Conservation (phyloP, 2,329 filamentous ascomycete species). For the Thelonectria discophora region DNA sequence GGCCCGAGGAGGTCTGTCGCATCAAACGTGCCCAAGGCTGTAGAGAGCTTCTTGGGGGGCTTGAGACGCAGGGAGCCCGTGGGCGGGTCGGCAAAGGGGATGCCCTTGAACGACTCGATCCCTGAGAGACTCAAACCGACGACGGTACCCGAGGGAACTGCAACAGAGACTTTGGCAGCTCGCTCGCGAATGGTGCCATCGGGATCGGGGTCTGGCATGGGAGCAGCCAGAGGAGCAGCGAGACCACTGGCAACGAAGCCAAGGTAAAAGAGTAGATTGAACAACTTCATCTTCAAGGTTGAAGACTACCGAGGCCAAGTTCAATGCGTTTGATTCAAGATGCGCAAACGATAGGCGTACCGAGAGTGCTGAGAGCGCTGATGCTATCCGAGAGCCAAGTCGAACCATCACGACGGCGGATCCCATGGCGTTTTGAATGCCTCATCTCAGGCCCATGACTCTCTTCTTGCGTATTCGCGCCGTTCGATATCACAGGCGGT, state of each 20-base stretch:
- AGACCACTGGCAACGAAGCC: slow-evolving; percentile 28
- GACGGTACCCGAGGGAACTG: slow-evolving; percentile 65
- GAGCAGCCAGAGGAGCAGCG: slow-evolving; percentile 33
- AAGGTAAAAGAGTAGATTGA: slow-evolving; percentile 26
- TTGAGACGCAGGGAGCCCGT: slow-evolving; percentile 72
- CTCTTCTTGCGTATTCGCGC: background rate
- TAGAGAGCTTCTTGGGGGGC: slow-evolving; percentile 68
- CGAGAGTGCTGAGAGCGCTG: slow-evolving; percentile 9
- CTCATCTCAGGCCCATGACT: slow-evolving; percentile 5
- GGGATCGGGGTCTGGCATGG: slow-evolving; percentile 31
- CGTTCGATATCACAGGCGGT: slow-evolving; percentile 1
- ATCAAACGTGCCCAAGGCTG: slow-evolving; percentile 66
- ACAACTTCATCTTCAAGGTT: slow-evolving; percentile 31
- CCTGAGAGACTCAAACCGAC: slow-evolving; percentile 54
- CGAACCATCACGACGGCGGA: slow-evolving; percentile 24
- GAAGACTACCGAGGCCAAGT: background rate
- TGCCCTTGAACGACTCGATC: slow-evolving; percentile 76
- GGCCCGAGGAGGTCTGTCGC: slow-evolving; percentile 63
- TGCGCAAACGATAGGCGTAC: background rate
- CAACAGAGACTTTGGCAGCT: slow-evolving; percentile 59
- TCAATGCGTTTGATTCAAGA: background rate
- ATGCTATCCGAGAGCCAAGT: slow-evolving; percentile 21
- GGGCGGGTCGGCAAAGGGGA: slow-evolving; percentile 79
- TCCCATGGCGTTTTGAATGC: slow-evolving; percentile 35
- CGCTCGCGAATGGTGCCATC: slow-evolving; percentile 51